Conservation (phyloP, 179 eudicot genomes). For the Drosera spatulata region DNA sequence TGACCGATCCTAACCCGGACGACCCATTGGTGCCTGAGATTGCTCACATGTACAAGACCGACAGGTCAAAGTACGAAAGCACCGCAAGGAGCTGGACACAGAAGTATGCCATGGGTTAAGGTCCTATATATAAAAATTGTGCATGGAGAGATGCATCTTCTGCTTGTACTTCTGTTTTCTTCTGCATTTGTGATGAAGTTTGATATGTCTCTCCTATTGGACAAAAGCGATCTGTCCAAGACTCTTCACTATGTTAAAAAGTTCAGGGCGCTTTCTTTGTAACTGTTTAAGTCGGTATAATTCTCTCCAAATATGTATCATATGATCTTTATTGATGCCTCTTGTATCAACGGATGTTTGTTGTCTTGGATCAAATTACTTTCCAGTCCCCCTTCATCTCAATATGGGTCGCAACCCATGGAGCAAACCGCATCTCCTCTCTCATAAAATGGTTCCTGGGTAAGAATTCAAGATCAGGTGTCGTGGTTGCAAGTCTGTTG, state of each 20-base stretch:
- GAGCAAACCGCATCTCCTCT: too few species aligned
- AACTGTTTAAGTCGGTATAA: too few species aligned
- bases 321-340: too few species aligned
- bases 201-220: slow-evolving; percentile 25
- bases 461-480: too few species aligned
- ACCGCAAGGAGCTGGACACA: slow-evolving; percentile 44
- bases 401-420: too few species aligned
- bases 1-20: slow-evolving; percentile 34
- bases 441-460: too few species aligned
- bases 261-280: slow-evolving; percentile 8
- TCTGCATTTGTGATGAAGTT: slow-evolving; percentile 20
- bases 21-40: slow-evolving; percentile 31
- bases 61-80: slow-evolving; percentile 30
- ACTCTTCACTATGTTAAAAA: slow-evolving; percentile 9
- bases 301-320: too few species aligned
- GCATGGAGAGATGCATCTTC: neutral
- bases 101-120: slow-evolving; percentile 35
- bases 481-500: too few species aligned
- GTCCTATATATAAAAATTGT: neutral
- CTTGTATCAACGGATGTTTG: too few species aligned
- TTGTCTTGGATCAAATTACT: too few species aligned
- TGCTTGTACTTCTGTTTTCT: slow-evolving; percentile 12
- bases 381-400: too few species aligned
- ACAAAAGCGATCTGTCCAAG: slow-evolving; percentile 17
- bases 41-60: slow-evolving; percentile 38